Conservation (phyloP, 23 red algal genomes). For the Gracilaria gracilis region DNA sequence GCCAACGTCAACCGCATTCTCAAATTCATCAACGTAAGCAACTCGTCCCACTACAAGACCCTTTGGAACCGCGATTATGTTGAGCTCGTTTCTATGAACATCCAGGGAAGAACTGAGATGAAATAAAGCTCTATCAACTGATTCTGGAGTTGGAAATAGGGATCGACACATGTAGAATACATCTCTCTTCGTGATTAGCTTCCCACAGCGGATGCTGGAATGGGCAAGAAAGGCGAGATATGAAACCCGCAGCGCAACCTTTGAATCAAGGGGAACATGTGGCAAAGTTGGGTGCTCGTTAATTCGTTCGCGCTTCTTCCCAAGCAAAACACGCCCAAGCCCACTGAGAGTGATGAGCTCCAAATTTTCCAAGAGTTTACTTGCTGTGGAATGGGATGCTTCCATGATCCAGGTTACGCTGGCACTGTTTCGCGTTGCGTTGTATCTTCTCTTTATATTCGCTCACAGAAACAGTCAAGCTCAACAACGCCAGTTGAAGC, state of each 20-base stretch:
- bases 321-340: background rate
- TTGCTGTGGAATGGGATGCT: background rate
- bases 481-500: background rate
- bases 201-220: background rate
- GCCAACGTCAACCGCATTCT: conserved; percentile 44
- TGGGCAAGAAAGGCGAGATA: conserved; percentile 50
- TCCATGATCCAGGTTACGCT: background rate
- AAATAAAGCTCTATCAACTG: conserved; percentile 50
- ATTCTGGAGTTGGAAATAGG: conserved; percentile 44
- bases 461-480: background rate
- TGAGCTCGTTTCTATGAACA: conserved; percentile 55
- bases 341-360: background rate
- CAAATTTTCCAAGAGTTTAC: background rate
- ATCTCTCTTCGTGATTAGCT: conserved; percentile 72
- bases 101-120: conserved; percentile 21
- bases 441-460: background rate
- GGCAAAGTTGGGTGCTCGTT: background rate
- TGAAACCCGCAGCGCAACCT: conserved; percentile 19
- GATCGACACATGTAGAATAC: conserved; percentile 53
- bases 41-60: conserved; percentile 65
- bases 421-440: background rate
- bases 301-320: background rate
- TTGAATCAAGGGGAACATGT: background rate
- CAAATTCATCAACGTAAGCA: conserved; percentile 54
- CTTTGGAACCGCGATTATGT: conserved; percentile 68